A percentile compares a stretch with the other conserved stretches of the same genome.
phyloP scores from a whole-genome alignment of 108 stramenopile species.

The Skeletonema tropicum region DNA sequence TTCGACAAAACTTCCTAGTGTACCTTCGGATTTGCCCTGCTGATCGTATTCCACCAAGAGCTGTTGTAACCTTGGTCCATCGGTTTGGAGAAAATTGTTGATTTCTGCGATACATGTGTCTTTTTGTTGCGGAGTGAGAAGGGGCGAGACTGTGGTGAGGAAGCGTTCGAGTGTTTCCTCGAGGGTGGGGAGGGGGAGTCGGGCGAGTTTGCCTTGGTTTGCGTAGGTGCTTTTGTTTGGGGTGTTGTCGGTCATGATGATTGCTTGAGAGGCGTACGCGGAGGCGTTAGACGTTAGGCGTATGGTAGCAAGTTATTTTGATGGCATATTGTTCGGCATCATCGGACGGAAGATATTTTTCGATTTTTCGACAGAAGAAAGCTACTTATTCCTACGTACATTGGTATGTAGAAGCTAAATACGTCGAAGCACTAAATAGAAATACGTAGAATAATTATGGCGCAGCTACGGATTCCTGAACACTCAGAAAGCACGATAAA shows the following conservation, averaged over 20 bases:
- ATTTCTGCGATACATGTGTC: conserved; percentile 23
- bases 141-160: conserved; percentile 48
- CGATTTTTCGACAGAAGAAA: no score
- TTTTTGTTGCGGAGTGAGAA: conserved; percentile 56
- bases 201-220: conserved; percentile 55
- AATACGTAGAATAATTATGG: no score
- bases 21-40: conserved; percentile 49
- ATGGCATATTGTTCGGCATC: not conserved
- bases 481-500: no score
- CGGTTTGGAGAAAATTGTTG: conserved; percentile 42
- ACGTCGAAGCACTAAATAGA: no score
- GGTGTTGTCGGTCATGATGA: not conserved
- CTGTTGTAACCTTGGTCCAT: conserved; percentile 73
- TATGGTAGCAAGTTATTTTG: no score
- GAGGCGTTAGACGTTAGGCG: no score
- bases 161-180: conserved; percentile 78
- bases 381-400: no score
- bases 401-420: no score
- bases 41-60: conserved; percentile 74
- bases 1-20: conserved; percentile 79
- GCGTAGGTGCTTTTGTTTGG: conserved; percentile 46
- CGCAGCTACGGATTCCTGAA: no score
- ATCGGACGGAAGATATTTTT: not conserved
- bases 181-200: conserved; percentile 81
- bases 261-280: no score